phyloP scores from a whole-genome alignment of 176 grass and related monocot genomes.

The Typha latifolia region DNA sequence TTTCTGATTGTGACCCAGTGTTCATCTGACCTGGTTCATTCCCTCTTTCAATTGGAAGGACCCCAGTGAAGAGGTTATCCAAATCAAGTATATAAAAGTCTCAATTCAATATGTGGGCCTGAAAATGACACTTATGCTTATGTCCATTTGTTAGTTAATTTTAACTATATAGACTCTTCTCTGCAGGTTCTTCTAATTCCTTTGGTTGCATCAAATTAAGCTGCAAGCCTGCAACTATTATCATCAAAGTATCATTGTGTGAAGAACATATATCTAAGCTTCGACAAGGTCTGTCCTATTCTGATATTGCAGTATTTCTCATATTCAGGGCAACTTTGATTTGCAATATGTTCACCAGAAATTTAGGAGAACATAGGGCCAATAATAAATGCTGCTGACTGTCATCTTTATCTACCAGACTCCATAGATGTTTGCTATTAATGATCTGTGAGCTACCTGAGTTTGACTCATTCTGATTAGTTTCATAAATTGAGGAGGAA shows the following conservation, averaged over 20 bases:
- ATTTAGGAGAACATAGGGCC: no score
- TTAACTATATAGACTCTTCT: background rate
- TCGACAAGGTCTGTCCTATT: no score
- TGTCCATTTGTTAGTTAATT: background rate
- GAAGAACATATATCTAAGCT: no score
- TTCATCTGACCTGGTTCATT: background rate
- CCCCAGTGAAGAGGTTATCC: background rate
- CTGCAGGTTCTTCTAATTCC: background rate
- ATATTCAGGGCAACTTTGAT: no score
- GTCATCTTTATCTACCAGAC: background rate
- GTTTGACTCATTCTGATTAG: background rate
- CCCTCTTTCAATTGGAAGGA: background rate
- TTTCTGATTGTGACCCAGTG: no score
- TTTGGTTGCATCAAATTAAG: background rate
- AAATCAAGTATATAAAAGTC: conserved; percentile 2
- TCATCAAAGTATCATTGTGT: background rate
- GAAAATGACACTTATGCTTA: background rate
- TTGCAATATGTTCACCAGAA: no score
- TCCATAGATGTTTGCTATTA: background rate
- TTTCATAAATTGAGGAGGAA: background rate
- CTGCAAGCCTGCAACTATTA: background rate
- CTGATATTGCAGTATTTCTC: no score
- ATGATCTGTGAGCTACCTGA: background rate
- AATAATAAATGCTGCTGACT: background rate
- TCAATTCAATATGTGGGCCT: background rate